Conservation (phyloP, 345 rosid genomes). For the Salix suchowensis region DNA sequence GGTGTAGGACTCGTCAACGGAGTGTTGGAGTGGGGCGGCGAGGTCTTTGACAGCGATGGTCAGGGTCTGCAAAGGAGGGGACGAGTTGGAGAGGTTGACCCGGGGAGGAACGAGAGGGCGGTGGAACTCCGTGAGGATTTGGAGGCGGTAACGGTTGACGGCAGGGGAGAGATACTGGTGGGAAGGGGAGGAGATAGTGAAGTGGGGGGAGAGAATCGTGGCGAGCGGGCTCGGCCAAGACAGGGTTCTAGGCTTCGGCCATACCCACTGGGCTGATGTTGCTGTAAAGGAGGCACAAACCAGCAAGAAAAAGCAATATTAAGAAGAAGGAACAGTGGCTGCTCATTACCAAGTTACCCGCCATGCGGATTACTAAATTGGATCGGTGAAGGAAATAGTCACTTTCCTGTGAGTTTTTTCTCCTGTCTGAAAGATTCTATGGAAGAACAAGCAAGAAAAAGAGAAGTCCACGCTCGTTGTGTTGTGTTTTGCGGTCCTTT, state of each 20-base stretch:
- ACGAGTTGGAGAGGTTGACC: constrained; percentile 34
- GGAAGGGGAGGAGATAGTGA: constrained; percentile 45
- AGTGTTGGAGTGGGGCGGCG: constrained; percentile 51
- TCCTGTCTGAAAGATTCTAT: no score
- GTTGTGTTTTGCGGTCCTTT: no score
- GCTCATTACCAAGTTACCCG: no score
- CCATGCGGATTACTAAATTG: no score
- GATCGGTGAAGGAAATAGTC: no score
- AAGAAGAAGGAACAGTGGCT: no score
- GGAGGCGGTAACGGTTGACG: constrained; percentile 41
- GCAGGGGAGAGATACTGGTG: constrained; percentile 53
- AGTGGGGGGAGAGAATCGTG: constrained; percentile 41
- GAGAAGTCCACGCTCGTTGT: no score
- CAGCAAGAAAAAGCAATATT: no score
- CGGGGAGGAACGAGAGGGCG: constrained; percentile 33
- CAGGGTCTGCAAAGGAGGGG: constrained; percentile 39
- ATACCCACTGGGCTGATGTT: constrained; percentile 2
- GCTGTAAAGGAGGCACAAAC: neutral
- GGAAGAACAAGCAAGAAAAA: no score
- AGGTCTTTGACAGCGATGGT: constrained; percentile 42
- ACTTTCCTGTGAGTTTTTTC: no score
- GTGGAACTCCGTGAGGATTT: constrained; percentile 47
- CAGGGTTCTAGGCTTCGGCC: constrained; percentile 71
- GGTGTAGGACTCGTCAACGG: constrained; percentile 64
- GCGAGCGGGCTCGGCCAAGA: constrained; percentile 55